Evolutionary conservation across 2,329 filamentous ascomycete species (phyloP).

Genomic region (Zymoseptoria tritici): DNA sequence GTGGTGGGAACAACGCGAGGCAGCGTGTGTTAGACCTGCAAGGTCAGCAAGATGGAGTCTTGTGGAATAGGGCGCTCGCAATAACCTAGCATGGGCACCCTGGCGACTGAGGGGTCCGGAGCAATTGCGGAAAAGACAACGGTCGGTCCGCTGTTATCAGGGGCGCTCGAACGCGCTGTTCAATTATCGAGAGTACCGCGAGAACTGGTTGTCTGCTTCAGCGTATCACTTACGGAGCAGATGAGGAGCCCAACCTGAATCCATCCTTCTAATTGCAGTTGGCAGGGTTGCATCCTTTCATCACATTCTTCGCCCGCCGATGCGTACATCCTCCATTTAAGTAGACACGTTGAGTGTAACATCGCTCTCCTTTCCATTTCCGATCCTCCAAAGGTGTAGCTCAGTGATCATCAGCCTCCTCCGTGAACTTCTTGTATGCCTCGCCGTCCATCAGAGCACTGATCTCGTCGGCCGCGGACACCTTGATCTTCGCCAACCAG

Average conservation of each 20-base stretch:
- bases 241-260: not conserved
- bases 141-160: not conserved
- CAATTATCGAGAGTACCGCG: not conserved
- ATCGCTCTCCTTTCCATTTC: not conserved
- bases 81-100: too few species aligned
- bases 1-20: too few species aligned
- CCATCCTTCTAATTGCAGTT: not conserved
- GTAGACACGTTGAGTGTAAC: not conserved
- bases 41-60: too few species aligned
- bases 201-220: not conserved
- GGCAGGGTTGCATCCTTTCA: not conserved
- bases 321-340: not conserved
- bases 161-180: not conserved
- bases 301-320: not conserved
- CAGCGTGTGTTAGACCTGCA: too few species aligned
- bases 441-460: conserved; percentile 69
- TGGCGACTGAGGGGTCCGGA: not conserved
- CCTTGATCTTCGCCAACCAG: conserved; percentile 85
- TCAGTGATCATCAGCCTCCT: conserved; percentile 34
- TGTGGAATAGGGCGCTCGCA: too few species aligned
- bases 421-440: conserved; percentile 70
- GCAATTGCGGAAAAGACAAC: not conserved
- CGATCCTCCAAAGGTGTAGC: not conserved
- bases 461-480: conserved; percentile 62
- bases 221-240: not conserved